Evolutionary conservation across 2,329 filamentous ascomycete genomes (phyloP).

Genomic region (Fusarium oxysporum): DNA sequence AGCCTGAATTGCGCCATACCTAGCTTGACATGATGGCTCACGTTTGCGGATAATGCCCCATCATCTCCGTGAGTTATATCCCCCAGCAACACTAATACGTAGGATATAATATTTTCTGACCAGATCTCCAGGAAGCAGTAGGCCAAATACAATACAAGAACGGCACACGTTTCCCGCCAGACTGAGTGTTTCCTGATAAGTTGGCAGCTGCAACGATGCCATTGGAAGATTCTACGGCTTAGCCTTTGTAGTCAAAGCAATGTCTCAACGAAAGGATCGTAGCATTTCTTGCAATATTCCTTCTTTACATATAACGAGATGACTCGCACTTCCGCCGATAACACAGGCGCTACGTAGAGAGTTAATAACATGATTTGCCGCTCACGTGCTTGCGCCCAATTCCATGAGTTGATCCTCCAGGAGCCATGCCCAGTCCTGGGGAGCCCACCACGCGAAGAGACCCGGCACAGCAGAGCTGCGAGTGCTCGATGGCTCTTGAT

Average conservation of each 20-base stretch:
- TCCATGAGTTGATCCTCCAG: neutral
- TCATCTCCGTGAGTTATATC: neutral
- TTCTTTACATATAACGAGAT: neutral
- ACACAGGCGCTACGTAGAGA: neutral
- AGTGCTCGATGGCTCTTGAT: neutral
- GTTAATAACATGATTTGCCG: neutral
- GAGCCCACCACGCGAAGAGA: neutral
- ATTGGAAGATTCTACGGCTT: neutral
- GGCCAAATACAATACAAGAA: neutral
- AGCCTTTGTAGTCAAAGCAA: neutral
- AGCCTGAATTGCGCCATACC: neutral
- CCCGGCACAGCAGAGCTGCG: neutral
- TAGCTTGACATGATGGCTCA: no score
- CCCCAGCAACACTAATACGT: neutral
- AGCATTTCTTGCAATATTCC: neutral
- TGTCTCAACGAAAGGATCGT: fast-evolving
- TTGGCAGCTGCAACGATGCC: neutral
- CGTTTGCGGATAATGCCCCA: neutral
- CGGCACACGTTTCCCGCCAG: neutral
- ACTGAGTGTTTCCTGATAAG: neutral
- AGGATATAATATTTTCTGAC: neutral
- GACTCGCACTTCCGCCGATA: neutral
- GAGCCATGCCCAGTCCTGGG: neutral
- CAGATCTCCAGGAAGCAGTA: neutral
- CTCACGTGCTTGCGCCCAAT: neutral